Conservation (phyloP, 1,139 yeast species). For the Debaryomyces nepalensis region DNA sequence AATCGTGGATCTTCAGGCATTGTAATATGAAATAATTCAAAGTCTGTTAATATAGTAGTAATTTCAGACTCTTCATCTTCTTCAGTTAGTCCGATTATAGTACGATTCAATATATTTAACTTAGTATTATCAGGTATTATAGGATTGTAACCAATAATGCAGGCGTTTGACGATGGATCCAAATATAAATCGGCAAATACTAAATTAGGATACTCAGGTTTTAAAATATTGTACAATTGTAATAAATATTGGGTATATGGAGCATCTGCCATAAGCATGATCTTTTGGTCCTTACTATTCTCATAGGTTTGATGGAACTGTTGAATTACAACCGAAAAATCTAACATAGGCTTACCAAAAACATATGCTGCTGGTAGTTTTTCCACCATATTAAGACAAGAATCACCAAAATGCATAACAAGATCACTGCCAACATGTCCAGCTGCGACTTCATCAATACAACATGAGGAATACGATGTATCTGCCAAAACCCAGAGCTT, state of each 20-base stretch:
- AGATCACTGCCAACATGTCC: constrained; percentile 87
- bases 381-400: constrained; percentile 81
- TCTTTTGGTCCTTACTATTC: constrained; percentile 31
- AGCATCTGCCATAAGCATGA: constrained; percentile 72
- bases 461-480: constrained; percentile 93
- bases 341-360: constrained; percentile 67
- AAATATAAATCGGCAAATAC: constrained; percentile 55
- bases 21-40: constrained; percentile 69
- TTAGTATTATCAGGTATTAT: constrained; percentile 6
- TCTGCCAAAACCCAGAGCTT: constrained; percentile 84
- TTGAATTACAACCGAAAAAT: constrained; percentile 34
- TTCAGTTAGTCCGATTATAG: constrained; percentile 24
- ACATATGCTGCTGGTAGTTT: constrained; percentile 76
- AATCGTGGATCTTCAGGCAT: constrained; percentile 79
- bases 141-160: constrained; percentile 48
- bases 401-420: constrained; percentile 93
- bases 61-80: constrained; percentile 23
- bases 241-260: constrained; percentile 54
- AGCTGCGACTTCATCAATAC: constrained; percentile 97
- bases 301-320: constrained; percentile 45
- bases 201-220: constrained; percentile 44
- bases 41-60: constrained; percentile 26
- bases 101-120: constrained; percentile 26
- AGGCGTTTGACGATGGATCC: constrained; percentile 30
- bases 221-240: constrained; percentile 38